Base-by-base conservation (phyloP, 2,329 filamentous ascomycete species). In the Alternaria panax region DNA sequence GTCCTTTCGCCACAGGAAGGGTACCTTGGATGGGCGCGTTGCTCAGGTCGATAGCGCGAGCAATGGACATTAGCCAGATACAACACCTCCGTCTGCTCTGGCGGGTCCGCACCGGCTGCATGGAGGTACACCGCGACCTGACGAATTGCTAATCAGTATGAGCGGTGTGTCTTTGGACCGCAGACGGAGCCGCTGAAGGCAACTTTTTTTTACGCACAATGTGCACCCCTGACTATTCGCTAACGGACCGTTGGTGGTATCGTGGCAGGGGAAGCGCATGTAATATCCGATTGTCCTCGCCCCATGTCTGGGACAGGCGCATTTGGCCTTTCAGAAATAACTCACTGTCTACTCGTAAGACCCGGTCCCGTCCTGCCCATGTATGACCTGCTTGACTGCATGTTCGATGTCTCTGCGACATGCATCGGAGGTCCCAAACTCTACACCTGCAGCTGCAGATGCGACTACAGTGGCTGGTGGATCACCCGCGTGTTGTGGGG, bases 401-500 rank as follows among this genome's bases (percentile, higher is more conserved):
- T 24, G 22, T 48, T 51, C 40, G 14, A 24, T 42, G 24, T 40
- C 46, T 41, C 20, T 30, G n/a, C 51, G 18, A 40, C 3, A 36
- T 36, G 25, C 12, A 11, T 32, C 30, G 27, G 45, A 36, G 14
- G 45, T 48, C 45, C 14, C 28, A 57, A 18, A 30, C 27, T 41
- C 38, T 48, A 38, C 30, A 51, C 41, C 34, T 57, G 53, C 57
- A 56, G 45, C 42, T 57, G 53, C 52, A 56, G 45, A 51, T 56
- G 57, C 57, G 34, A 18, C 57, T 45, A 27, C 25, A 24, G 38
- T 41, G 38, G 38, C 38, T 41, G 40, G 57, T 57, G 57, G 53
- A 60, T 57, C 57, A 50, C 41, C 57, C 57, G 57, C 54, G 54
- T 34, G 57, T 52, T 71, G 70, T 65, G 72, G 72, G 72, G 72